Conservation (phyloP, 202 grass and related monocot species). For the Musa balbisiana region DNA sequence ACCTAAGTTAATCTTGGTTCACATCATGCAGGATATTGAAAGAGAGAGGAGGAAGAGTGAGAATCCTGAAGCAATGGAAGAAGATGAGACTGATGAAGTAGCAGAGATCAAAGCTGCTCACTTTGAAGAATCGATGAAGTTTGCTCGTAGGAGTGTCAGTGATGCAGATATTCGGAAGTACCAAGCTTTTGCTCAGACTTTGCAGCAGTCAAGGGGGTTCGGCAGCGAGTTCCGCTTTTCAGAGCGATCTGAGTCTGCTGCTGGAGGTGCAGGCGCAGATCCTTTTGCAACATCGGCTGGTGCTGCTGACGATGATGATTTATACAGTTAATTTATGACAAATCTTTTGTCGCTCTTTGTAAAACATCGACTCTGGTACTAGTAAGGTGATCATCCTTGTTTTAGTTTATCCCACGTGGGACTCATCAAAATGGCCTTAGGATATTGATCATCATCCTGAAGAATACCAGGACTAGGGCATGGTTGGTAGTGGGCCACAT, state of each 20-base stretch:
- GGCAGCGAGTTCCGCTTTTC: conserved; percentile 83
- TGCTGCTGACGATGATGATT: conserved; percentile 59
- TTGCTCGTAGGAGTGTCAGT: conserved; percentile 47
- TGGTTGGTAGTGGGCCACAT: not conserved
- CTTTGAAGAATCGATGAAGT: conserved; percentile 10
- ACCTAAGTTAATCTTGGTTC: too few species aligned
- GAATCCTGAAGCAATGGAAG: conserved; percentile 85
- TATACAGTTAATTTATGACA: conserved; percentile 57
- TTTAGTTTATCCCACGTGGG: not conserved
- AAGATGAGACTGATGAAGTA: conserved; percentile 43
- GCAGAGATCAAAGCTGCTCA: conserved; percentile 13
- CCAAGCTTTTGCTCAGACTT: conserved; percentile 75
- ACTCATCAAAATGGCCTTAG: not conserved
- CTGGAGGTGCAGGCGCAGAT: conserved; percentile 29
- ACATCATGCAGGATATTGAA: conserved; percentile 62
- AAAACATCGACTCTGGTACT: not conserved
- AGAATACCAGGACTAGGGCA: not conserved
- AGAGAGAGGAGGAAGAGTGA: conserved; percentile 60
- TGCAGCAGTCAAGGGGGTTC: conserved; percentile 74
- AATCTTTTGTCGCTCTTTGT: not conserved
- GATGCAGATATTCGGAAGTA: conserved; percentile 83
- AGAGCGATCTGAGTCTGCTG: conserved; percentile 30
- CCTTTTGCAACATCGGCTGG: conserved; percentile 42
- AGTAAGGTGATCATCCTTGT: too few species aligned
- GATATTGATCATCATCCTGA: not conserved